Base-by-base conservation (phyloP, 306 rosid genomes). In the Citrullus amarus region DNA sequence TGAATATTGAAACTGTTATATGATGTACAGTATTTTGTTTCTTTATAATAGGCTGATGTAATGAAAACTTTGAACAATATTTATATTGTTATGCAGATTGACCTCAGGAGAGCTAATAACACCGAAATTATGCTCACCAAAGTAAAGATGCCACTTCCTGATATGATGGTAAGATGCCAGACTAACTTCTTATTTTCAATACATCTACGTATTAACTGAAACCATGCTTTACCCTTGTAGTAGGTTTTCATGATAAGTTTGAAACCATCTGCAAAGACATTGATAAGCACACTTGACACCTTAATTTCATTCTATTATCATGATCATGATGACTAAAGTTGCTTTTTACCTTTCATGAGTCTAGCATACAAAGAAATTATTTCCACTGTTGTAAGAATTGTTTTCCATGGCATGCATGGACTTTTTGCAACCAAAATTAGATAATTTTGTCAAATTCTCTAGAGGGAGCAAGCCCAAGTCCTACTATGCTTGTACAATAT, bases 131-230 rank as follows among this genome's bases (percentile, higher is more conserved):
- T 96, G 99, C 99, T 96, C 79, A 93, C 99, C 60, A 93, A 96
- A 92, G 93, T 96, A 82, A 96, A 92, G 94, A 96, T 96, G 98
- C 98, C 99, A 17, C 99, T 96, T 82, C 79, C 99, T 81, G 99
- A 96, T 80, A 96, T 96, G 98, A 91, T 96, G 99, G 99, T 96
- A 89, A 86, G 96, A 83, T 61, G 81, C 14, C 20, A 76, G 56
- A 79, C 59, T 53, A 79, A 63, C 77, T 67, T 72, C 77, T 75
- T 55, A 69, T 74, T 74, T 74, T 18, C 34, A 25, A 16, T 30
- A 28, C 43, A 30, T 50, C 77, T 50, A 30, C 9, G 15, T 59
- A 15, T 50, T 18, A 50, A 51, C 16, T 30, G 77, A 53, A 28
- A 48, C 60, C 60, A 72, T 72, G 60, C 11, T 71, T 22, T 43